Evolutionary conservation across 352 stramenopile species (phyloP).

Genomic region (Phytophthora hibernalis): DNA sequence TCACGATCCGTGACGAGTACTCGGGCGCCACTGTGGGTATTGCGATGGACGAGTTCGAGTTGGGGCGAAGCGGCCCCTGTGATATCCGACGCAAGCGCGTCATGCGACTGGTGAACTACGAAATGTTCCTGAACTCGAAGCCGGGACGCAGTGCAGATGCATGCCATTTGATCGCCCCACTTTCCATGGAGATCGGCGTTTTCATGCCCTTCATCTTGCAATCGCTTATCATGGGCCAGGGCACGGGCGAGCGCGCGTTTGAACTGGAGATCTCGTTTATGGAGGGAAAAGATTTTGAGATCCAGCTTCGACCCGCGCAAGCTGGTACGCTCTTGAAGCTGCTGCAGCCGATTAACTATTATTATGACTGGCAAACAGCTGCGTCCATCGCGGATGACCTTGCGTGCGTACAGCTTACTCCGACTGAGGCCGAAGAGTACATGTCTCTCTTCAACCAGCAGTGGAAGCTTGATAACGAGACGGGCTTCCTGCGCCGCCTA

Average conservation of each 20-base stretch:
- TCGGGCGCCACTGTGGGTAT: constrained; percentile 61
- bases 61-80: constrained; percentile 44
- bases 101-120: constrained; percentile 67
- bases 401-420: constrained; percentile 63
- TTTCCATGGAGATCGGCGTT: constrained; percentile 66
- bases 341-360: constrained; percentile 61
- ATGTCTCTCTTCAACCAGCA: constrained; percentile 62
- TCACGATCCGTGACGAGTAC: constrained; percentile 73
- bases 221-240: constrained; percentile 58
- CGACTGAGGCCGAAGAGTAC: constrained; percentile 61
- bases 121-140: constrained; percentile 71
- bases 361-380: constrained; percentile 76
- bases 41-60: constrained; percentile 64
- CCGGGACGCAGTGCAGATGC: constrained; percentile 37
- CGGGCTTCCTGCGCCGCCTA: constrained; percentile 43
- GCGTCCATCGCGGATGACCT: constrained; percentile 66
- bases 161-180: constrained; percentile 57
- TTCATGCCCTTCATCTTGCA: constrained; percentile 76
- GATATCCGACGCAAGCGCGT: constrained; percentile 50
- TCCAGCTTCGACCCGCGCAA: constrained; percentile 76
- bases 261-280: constrained; percentile 64
- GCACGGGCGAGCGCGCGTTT: constrained; percentile 46
- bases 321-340: constrained; percentile 65
- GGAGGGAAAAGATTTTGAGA: constrained; percentile 34
- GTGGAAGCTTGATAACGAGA: constrained; percentile 66